Conservation (phyloP, 2,329 filamentous ascomycete species). For the Emergomyces pasteurianus region DNA sequence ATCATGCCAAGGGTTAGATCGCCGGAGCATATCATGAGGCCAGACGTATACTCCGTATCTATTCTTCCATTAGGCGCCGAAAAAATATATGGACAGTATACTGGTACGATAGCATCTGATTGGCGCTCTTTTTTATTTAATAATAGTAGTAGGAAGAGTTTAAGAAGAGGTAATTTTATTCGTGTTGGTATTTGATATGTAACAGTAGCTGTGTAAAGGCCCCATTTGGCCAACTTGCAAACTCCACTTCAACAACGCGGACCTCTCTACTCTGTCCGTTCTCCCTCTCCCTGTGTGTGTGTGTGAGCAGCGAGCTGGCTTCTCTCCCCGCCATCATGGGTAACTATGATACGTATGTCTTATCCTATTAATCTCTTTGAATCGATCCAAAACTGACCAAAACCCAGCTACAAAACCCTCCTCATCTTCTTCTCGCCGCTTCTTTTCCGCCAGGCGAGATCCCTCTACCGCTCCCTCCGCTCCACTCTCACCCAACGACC, state of each 20-base stretch:
- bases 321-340: conserved; percentile 13
- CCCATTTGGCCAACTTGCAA: neutral
- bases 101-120: no score
- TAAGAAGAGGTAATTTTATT: no score
- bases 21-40: no score
- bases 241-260: neutral
- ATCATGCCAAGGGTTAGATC: no score
- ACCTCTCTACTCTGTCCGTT: no score
- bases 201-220: no score
- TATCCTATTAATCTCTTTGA: neutral
- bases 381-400: neutral
- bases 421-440: conserved; percentile 33
- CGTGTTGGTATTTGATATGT: no score
- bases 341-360: conserved; percentile 11
- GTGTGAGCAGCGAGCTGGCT: neutral
- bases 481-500: conserved; percentile 19
- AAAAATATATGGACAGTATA: neutral
- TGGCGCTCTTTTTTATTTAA: neutral
- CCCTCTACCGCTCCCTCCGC: conserved; percentile 25
- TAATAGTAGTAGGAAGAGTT: neutral
- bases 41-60: no score
- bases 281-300: neutral
- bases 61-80: neutral
- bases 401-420: conserved; percentile 29
- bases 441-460: conserved; percentile 28